Conservation (phyloP, 179 eudicot species). For the Spergularia azorica region DNA sequence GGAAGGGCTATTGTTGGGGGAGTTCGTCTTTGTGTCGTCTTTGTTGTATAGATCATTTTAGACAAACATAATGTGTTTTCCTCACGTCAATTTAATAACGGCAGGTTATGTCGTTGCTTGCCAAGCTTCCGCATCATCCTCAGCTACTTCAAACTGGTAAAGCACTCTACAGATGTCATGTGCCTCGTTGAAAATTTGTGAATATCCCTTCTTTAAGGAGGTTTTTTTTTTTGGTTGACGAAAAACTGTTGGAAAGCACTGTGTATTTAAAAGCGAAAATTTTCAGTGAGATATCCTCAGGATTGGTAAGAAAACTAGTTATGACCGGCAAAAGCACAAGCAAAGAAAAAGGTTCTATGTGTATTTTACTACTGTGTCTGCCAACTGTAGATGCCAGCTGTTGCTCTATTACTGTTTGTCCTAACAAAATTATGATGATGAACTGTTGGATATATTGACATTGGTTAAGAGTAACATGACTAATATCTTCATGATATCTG, state of each 20-base stretch:
- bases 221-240: background rate
- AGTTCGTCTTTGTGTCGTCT: background rate
- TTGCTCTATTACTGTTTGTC: background rate
- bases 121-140: constrained; percentile 91
- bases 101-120: constrained; percentile 86
- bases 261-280: background rate
- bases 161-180: background rate
- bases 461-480: background rate
- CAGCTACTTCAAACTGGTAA: constrained; percentile 92
- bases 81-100: background rate
- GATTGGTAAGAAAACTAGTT: too few relatives aligned
- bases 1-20: background rate
- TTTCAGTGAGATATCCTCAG: too few relatives aligned
- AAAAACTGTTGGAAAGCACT: background rate
- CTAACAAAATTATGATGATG: background rate
- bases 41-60: background rate
- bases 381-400: background rate
- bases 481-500: constrained; percentile 14
- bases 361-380: background rate
- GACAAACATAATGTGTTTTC: background rate
- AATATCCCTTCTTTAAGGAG: too few relatives aligned
- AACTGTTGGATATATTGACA: background rate
- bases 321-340: too few relatives aligned
- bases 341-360: too few relatives aligned
- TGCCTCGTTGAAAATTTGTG: background rate